phyloP scores from a whole-genome alignment of 2,329 filamentous ascomycete genomes.

The Tolypocladium capitatum region DNA sequence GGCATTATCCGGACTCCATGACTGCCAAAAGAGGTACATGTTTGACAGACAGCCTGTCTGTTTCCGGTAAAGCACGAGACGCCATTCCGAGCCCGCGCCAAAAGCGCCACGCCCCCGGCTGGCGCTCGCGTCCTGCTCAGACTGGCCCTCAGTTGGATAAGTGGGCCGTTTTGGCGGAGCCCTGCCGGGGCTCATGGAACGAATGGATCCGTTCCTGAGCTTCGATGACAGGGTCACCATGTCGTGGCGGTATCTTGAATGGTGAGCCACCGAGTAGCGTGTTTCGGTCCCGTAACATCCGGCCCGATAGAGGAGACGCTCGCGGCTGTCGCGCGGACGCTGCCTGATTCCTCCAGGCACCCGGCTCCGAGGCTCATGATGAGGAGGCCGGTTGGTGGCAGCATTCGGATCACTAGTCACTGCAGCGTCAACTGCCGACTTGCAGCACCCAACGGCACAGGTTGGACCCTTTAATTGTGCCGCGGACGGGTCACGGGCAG shows the following conservation, averaged over 20 bases:
- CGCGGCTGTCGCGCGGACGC: background rate
- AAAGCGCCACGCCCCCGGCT: background rate
- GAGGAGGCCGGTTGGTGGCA: too few species aligned
- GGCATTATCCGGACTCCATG: background rate
- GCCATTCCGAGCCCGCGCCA: background rate
- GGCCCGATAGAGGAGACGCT: background rate
- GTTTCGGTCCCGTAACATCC: background rate
- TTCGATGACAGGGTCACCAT: background rate
- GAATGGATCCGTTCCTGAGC: conserved; percentile 5
- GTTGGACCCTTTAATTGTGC: too few species aligned
- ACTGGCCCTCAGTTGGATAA: background rate
- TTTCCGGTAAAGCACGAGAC: background rate
- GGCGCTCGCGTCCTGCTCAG: background rate
- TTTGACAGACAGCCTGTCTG: background rate
- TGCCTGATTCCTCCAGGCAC: background rate
- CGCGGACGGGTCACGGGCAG: too few species aligned
- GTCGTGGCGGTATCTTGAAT: background rate
- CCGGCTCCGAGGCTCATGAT: background rate
- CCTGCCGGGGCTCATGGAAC: conserved; percentile 3
- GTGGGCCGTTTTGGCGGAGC: background rate
- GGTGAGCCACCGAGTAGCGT: background rate
- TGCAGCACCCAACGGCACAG: background rate
- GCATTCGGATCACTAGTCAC: too few species aligned
- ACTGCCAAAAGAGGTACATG: background rate
- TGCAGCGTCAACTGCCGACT: background rate